phyloP scores from a whole-genome alignment of 257 asterid species.

The Fraxinus excelsior region DNA sequence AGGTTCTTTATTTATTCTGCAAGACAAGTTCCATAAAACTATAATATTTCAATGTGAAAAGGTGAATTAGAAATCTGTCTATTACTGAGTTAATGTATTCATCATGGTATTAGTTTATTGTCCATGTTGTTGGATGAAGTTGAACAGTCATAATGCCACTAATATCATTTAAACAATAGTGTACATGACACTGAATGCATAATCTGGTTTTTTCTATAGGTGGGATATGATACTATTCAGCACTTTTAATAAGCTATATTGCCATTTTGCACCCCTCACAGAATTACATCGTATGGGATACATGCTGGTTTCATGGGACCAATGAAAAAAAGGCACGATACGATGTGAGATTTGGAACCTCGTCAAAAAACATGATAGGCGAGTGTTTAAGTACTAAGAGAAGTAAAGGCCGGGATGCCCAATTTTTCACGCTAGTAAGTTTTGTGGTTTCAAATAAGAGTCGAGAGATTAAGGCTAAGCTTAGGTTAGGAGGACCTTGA shows the following conservation, averaged over 20 bases:
- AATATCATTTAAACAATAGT: neutral
- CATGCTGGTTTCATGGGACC: neutral
- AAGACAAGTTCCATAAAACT: neutral
- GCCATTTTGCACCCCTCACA: constrained; percentile 12
- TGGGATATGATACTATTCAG: constrained; percentile 35
- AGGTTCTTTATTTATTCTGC: neutral
- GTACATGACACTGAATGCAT: neutral
- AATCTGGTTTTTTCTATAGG: constrained; percentile 1
- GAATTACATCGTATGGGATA: neutral
- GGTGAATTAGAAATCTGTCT: neutral
- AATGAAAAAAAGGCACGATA: neutral
- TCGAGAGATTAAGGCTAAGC: too few species aligned
- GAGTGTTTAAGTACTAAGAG: too few species aligned
- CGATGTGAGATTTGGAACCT: neutral
- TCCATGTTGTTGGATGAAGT: constrained; percentile 16
- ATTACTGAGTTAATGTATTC: neutral
- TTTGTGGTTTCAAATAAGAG: too few species aligned
- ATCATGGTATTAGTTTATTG: constrained; percentile 17
- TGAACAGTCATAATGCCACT: constrained; percentile 33
- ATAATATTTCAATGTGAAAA: neutral
- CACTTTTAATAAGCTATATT: constrained; percentile 18
- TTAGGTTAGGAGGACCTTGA: too few species aligned
- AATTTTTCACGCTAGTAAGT: too few species aligned
- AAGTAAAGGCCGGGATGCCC: too few species aligned
- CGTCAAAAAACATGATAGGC: neutral